These are phyloP conservation scores for Curvularia spicifera DNA, from an alignment of 2,329 filamentous ascomycete genomes.

Conservation along the genomic window DNA sequence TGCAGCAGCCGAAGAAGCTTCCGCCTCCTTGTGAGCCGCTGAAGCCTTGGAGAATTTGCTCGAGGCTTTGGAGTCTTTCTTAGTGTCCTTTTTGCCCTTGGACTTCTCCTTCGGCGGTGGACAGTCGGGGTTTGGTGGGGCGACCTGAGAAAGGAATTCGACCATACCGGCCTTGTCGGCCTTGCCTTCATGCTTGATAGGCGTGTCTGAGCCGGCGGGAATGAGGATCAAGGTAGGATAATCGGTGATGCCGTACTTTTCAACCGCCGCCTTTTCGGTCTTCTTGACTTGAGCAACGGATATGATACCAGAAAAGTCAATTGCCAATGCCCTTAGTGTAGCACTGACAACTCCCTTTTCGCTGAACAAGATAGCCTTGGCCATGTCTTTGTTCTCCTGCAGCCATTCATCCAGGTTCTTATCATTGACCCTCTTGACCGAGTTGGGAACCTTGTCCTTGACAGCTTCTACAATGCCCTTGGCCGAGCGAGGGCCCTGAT, in stretches of 20 bases:
- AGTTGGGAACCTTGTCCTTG: conserved; percentile 86
- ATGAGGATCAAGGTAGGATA: conserved; percentile 85
- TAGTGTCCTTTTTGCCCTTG: conserved; percentile 52
- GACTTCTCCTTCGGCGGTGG: conserved; percentile 58
- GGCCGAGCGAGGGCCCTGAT: conserved; percentile 82
- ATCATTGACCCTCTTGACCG: conserved; percentile 81
- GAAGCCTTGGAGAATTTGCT: conserved; percentile 60
- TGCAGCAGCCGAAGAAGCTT: conserved; percentile 56
- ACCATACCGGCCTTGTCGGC: conserved; percentile 84
- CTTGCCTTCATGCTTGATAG: conserved; percentile 78
- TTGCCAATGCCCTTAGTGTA: conserved; percentile 80
- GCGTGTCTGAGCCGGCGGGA: conserved; percentile 71
- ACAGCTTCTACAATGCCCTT: conserved; percentile 87
- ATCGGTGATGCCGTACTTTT: conserved; percentile 75
- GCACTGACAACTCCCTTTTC: conserved; percentile 90
- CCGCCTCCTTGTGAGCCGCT: conserved; percentile 58
- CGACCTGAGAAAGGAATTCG: conserved; percentile 80
- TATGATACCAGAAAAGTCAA: conserved; percentile 85
- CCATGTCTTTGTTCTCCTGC: conserved; percentile 66
- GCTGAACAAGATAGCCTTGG: conserved; percentile 91
- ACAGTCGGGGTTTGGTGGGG: conserved; percentile 79
- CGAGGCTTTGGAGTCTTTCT: conserved; percentile 55
- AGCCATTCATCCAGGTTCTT: conserved; percentile 80
- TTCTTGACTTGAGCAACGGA: conserved; percentile 81
- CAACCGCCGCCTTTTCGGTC: conserved; percentile 75